A percentile compares a stretch with the other conserved stretches of the same genome.
Evolutionary conservation across 2,329 filamentous ascomycete genomes (phyloP).

Genomic region (Fusarium decemcellulare): DNA sequence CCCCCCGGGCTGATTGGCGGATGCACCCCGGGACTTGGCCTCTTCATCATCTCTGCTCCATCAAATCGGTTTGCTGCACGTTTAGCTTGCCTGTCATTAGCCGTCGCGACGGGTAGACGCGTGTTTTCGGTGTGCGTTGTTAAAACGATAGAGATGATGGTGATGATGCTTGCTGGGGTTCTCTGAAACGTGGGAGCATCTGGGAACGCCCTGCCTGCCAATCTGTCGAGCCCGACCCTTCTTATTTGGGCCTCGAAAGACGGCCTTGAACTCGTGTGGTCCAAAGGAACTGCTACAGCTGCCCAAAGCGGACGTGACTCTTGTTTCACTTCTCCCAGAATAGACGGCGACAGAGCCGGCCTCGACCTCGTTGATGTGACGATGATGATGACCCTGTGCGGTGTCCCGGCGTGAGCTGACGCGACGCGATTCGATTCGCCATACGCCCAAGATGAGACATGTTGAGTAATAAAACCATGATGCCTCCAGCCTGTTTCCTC

Average conservation of each 20-base stretch:
- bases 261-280: too few relatives aligned
- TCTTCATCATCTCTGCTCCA: conserved; percentile 43
- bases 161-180: conserved; percentile 13
- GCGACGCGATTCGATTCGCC: conserved; percentile 33
- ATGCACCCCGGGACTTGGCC: conserved; percentile 41
- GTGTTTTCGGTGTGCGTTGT: conserved; percentile 26
- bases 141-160: neutral
- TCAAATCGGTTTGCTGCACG: conserved; percentile 48
- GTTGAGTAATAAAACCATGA: conserved; percentile 25
- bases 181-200: conserved; percentile 45
- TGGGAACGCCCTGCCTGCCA: conserved; percentile 27
- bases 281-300: neutral
- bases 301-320: conserved; percentile 32
- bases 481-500: conserved; percentile 2
- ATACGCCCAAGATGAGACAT: conserved; percentile 32
- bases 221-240: conserved; percentile 21
- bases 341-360: conserved; percentile 21
- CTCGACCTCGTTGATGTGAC: too few relatives aligned
- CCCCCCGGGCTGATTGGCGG: conserved; percentile 45
- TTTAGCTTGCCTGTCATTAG: conserved; percentile 35
- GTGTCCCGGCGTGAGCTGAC: conserved; percentile 25
- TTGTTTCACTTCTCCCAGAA: conserved; percentile 37
- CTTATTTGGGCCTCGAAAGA: conserved; percentile 23
- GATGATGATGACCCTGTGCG: conserved; percentile 25
- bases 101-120: conserved; percentile 38